phyloP scores from a whole-genome alignment of 2,329 filamentous ascomycete genomes.

The Alternaria gaisen region DNA sequence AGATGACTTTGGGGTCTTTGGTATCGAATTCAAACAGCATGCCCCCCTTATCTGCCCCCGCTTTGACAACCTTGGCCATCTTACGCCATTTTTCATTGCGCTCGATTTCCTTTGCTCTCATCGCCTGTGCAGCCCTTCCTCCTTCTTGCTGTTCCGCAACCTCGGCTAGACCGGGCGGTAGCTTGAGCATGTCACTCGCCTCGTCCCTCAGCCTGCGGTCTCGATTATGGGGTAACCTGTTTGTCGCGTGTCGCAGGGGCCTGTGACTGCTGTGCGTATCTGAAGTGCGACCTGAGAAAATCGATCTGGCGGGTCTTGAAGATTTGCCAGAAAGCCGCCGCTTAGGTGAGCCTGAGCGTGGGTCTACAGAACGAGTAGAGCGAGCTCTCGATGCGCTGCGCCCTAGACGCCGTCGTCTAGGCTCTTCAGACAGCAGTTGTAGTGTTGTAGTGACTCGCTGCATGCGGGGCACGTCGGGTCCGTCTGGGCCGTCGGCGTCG shows the following conservation, averaged over 20 bases:
- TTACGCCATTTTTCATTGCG: slow-evolving; percentile 73
- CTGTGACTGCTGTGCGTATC: slow-evolving; percentile 53
- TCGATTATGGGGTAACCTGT: slow-evolving; percentile 62
- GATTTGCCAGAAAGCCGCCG: slow-evolving; percentile 54
- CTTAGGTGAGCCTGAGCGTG: slow-evolving; percentile 52
- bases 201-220: slow-evolving; percentile 66
- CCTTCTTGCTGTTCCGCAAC: slow-evolving; percentile 57
- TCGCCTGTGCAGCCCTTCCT: slow-evolving; percentile 57
- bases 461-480: slow-evolving; percentile 52
- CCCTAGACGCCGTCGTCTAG: slow-evolving; percentile 62
- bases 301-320: slow-evolving; percentile 53
- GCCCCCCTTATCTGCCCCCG: slow-evolving; percentile 63
- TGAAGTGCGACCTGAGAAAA: slow-evolving; percentile 51
- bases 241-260: slow-evolving; percentile 61
- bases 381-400: slow-evolving; percentile 59
- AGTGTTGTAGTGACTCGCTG: slow-evolving; percentile 69
- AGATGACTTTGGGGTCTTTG: slow-evolving; percentile 79
- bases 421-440: slow-evolving; percentile 64
- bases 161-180: slow-evolving; percentile 62
- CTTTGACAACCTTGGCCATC: slow-evolving; percentile 65
- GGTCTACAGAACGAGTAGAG: slow-evolving; percentile 54
- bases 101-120: slow-evolving; percentile 67
- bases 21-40: slow-evolving; percentile 82
- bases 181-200: slow-evolving; percentile 71
- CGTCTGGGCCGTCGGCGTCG: slow-evolving; percentile 36